phyloP scores from a whole-genome alignment of 78 protist genomes.

The Dictyostelium discoideum region dicty_2.7 NC_007088.5:4367501-4368000 shows the following conservation, averaged over 20 bases:
- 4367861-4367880: no score
- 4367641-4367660: constrained; percentile 35
- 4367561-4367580: no score
- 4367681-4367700: constrained; percentile 44
- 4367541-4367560: not conserved
- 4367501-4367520: not conserved
- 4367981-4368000: no score
- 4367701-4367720: constrained; percentile 67
- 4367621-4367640: constrained; percentile 34
- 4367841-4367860: not conserved
- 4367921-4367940: not conserved
- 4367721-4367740: constrained; percentile 19
- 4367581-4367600: no score
- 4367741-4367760: constrained; percentile 60
- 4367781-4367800: not conserved
- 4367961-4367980: no score
- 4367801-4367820: no score
- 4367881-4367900: no score
- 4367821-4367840: not conserved
- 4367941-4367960: no score
- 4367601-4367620: constrained; percentile 24
- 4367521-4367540: not conserved
- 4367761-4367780: constrained; percentile 76
- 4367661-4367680: constrained; percentile 48
- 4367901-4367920: not conserved